phyloP scores from a whole-genome alignment of 495 filamentous ascomycete species.

The Aspergillus haitiensis region DNA sequence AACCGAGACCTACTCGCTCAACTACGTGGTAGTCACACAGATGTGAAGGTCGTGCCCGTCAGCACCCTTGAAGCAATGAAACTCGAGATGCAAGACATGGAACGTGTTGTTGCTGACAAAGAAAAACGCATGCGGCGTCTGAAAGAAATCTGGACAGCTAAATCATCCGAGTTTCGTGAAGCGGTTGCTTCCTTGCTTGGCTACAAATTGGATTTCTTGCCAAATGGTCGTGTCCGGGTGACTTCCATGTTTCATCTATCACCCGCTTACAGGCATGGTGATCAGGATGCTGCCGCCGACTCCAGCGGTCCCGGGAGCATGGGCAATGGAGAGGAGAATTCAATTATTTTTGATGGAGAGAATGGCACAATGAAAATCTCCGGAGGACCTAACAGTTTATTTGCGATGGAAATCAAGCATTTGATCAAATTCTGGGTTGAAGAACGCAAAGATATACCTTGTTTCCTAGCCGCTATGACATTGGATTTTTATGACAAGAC shows the following conservation, averaged over 20 bases:
- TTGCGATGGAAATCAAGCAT: conserved; percentile 78
- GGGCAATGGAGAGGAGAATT: conserved; percentile 66
- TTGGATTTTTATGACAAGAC: conserved; percentile 89
- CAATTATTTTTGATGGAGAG: conserved; percentile 95
- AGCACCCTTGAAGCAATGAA: conserved; percentile 71
- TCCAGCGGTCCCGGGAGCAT: conserved; percentile 53
- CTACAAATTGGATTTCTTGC: conserved; percentile 90
- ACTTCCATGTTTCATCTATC: conserved; percentile 76
- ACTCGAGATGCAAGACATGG: conserved; percentile 69
- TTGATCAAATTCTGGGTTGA: conserved; percentile 93
- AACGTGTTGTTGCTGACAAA: conserved; percentile 71
- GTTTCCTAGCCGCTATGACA: conserved; percentile 85
- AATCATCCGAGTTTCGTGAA: conserved; percentile 89
- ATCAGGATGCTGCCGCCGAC: conserved; percentile 47
- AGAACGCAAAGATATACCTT: conserved; percentile 85
- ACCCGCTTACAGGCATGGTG: conserved; percentile 53
- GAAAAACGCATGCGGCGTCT: conserved; percentile 83
- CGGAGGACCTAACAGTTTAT: conserved; percentile 81
- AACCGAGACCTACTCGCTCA: conserved; percentile 80
- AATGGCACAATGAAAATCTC: conserved; percentile 95
- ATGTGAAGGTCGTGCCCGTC: conserved; percentile 64
- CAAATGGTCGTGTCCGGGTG: conserved; percentile 86
- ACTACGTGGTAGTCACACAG: conserved; percentile 54
- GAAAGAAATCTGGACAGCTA: conserved; percentile 85
- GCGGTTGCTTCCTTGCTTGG: conserved; percentile 85